Evolutionary conservation across 2,329 filamentous ascomycete species (phyloP).

Genomic region (Sporothrix phasma): DNA sequence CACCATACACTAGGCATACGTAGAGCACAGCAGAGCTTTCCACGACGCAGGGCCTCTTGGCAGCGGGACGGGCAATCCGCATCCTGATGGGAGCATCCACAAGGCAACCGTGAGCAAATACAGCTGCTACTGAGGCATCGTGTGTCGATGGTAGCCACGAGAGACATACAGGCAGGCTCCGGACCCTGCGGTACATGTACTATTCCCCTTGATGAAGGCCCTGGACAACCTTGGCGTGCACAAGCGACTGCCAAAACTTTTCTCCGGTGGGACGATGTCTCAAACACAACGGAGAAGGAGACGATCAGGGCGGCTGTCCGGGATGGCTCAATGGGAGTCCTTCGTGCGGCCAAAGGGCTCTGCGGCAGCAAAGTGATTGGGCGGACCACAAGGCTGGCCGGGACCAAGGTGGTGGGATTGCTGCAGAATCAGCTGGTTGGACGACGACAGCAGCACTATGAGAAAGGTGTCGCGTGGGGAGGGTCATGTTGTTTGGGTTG

Average conservation of each 20-base stretch:
- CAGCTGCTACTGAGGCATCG: not conserved
- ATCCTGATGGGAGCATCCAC: not conserved
- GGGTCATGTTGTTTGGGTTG: constrained; percentile 15
- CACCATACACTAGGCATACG: not conserved
- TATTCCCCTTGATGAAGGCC: not conserved
- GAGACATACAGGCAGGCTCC: not conserved
- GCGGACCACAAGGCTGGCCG: constrained; percentile 26
- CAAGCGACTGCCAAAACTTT: constrained; percentile 2
- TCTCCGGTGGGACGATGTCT: constrained; percentile 19
- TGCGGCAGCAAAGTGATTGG: constrained; percentile 24
- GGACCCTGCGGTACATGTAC: not conserved
- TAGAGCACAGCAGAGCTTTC: not conserved
- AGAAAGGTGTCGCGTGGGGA: not conserved
- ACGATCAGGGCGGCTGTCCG: constrained; percentile 20
- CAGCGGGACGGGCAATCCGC: not conserved
- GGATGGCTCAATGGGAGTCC: constrained; percentile 21
- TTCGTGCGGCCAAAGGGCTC: constrained; percentile 22
- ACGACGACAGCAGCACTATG: constrained; percentile 8
- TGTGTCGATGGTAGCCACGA: not conserved
- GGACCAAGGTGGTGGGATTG: constrained; percentile 18
- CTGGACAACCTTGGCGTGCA: not conserved
- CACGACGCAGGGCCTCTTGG: not conserved
- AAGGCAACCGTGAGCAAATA: not conserved
- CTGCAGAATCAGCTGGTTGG: not conserved
- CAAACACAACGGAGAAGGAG: constrained; percentile 22